Evolutionary conservation across 1,139 yeast species (phyloP).

Genomic region (Yamadazyma diospyri): DNA sequence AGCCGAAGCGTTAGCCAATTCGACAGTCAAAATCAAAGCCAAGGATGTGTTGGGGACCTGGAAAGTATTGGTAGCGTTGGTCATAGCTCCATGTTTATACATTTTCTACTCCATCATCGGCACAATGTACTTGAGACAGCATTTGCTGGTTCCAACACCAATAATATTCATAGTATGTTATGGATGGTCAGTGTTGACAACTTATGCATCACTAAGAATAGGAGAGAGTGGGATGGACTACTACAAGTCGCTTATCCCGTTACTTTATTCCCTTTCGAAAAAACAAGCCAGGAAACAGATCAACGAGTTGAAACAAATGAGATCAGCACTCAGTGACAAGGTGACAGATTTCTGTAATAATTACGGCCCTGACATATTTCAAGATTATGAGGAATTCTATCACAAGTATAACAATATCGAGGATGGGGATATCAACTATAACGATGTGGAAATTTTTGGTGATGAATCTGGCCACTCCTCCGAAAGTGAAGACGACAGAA

Average conservation of each 20-base stretch:
- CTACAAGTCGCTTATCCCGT: slow-evolving; percentile 38
- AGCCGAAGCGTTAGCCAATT: slow-evolving; percentile 38
- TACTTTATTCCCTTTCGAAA: slow-evolving; percentile 39
- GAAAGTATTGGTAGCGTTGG: slow-evolving; percentile 45
- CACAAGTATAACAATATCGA: slow-evolving; percentile 21
- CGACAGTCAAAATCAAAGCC: slow-evolving; percentile 44
- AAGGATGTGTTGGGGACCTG: slow-evolving; percentile 46
- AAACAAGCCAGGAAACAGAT: slow-evolving; percentile 38
- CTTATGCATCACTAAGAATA: slow-evolving; percentile 40
- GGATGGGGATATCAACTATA: slow-evolving; percentile 18
- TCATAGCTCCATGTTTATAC: slow-evolving; percentile 41
- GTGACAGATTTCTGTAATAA: slow-evolving; percentile 68
- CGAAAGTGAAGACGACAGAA: not conserved
- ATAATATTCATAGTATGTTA: slow-evolving; percentile 31
- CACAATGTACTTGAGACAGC: slow-evolving; percentile 25
- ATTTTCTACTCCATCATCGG: slow-evolving; percentile 40
- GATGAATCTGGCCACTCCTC: slow-evolving; percentile 6
- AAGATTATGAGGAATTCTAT: slow-evolving; percentile 50
- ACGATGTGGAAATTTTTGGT: slow-evolving; percentile 35
- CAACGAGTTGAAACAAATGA: slow-evolving; percentile 49
- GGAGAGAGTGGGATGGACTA: slow-evolving; percentile 43
- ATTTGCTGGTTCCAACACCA: slow-evolving; percentile 6
- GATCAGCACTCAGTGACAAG: slow-evolving; percentile 52
- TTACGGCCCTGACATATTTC: slow-evolving; percentile 75
- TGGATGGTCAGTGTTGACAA: slow-evolving; percentile 39